phyloP scores from a whole-genome alignment of 2,329 filamentous ascomycete genomes.

The Curvularia eragrostidis region DNA sequence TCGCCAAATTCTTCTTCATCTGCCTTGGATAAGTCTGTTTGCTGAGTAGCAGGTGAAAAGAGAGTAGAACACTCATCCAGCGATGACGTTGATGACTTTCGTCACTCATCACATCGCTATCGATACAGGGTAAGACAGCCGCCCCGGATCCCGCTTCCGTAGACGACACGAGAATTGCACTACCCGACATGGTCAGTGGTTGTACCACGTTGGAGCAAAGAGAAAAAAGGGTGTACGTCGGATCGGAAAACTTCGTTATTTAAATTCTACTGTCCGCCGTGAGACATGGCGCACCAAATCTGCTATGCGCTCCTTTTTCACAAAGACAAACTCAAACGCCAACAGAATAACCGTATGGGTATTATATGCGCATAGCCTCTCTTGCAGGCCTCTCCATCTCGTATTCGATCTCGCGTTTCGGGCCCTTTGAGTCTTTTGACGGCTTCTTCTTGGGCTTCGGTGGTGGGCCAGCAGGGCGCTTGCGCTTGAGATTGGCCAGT shows the following conservation, averaged over 20 bases:
- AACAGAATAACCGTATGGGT: slow-evolving; percentile 21
- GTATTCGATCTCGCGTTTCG: slow-evolving; percentile 77
- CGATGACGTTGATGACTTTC: not conserved
- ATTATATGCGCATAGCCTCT: slow-evolving; percentile 43
- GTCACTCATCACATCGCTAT: not conserved
- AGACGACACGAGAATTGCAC: not conserved
- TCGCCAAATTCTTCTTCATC: slow-evolving; percentile 19
- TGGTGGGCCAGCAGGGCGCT: slow-evolving; percentile 58
- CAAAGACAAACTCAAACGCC: slow-evolving; percentile 21
- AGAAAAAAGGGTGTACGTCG: not conserved
- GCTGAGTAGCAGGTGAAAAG: not conserved
- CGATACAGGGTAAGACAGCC: not conserved
- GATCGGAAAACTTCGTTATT: not conserved
- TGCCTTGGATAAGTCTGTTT: not conserved
- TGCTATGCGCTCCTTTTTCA: not conserved
- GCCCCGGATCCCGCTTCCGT: not conserved
- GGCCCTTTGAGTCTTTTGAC: slow-evolving; percentile 55
- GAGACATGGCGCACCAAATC: not conserved
- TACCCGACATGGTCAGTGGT: not conserved
- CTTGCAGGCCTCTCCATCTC: slow-evolving; percentile 68
- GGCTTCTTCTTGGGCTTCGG: slow-evolving; percentile 66
- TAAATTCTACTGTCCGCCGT: not conserved
- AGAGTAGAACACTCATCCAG: not conserved
- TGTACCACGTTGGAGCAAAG: not conserved
- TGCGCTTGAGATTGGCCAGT: slow-evolving; percentile 63